Percentiles rank a stretch among this genome's conserved stretches.
These are phyloP conservation scores for Sphaerulina populicola DNA, from an alignment of 2,329 filamentous ascomycete genomes.

Conservation along the genomic window DNA sequence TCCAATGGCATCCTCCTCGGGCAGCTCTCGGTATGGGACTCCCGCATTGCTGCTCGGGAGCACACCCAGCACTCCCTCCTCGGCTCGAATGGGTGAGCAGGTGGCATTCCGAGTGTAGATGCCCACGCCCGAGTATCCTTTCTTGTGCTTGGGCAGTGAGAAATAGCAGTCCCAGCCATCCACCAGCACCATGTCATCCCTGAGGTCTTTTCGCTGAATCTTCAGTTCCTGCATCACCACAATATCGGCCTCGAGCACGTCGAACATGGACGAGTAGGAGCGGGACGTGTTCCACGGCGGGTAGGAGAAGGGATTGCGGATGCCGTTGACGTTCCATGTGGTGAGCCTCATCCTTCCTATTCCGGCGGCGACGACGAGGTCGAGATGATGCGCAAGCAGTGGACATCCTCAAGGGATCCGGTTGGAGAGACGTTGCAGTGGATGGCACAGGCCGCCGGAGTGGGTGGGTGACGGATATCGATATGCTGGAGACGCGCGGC, in stretches of 20 bases:
- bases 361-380: not conserved
- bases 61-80: slow-evolving; percentile 85
- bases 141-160: slow-evolving; percentile 86
- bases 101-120: slow-evolving; percentile 85
- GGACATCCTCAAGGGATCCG: not conserved
- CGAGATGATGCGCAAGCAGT: not conserved
- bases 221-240: slow-evolving; percentile 94
- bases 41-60: slow-evolving; percentile 64
- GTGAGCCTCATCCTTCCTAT: slow-evolving; percentile 33
- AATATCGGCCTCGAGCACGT: slow-evolving; percentile 83
- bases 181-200: slow-evolving; percentile 91
- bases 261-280: slow-evolving; percentile 68
- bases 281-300: slow-evolving; percentile 44
- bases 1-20: slow-evolving; percentile 67
- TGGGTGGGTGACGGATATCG: not conserved
- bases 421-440: not conserved
- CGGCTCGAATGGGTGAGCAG: slow-evolving; percentile 78
- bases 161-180: slow-evolving; percentile 96
- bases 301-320: slow-evolving; percentile 48
- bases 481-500: not conserved
- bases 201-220: slow-evolving; percentile 84
- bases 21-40: slow-evolving; percentile 64
- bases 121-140: slow-evolving; percentile 92
- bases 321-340: slow-evolving; percentile 47
- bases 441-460: not conserved